phyloP scores from a whole-genome alignment of 177 flowering plant genomes.

The Telopea speciosissima region DNA sequence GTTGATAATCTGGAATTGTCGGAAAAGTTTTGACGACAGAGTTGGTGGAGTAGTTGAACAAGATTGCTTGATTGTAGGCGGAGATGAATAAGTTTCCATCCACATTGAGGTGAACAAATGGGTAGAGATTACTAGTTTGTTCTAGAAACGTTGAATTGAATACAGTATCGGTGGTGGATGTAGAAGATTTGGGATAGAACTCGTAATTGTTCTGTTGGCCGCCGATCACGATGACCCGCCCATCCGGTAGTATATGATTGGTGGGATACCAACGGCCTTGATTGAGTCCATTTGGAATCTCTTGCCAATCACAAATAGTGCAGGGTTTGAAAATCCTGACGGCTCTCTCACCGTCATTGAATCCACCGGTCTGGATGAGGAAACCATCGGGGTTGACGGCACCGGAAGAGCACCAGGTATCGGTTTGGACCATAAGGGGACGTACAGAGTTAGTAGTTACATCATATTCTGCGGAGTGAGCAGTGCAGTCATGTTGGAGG shows the following conservation, averaged over 20 bases:
- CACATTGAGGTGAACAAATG: conserved; percentile 48
- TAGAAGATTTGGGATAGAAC: conserved; percentile 47
- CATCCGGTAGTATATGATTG: conserved; percentile 59
- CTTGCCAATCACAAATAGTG: conserved; percentile 55
- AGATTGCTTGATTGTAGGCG: conserved; percentile 26
- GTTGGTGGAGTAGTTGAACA: conserved; percentile 40
- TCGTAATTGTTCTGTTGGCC: conserved; percentile 64
- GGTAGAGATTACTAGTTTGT: conserved; percentile 26
- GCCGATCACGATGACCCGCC: conserved; percentile 48
- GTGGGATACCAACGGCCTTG: conserved; percentile 62
- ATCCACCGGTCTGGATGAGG: no score
- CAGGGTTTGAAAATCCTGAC: conserved; percentile 31
- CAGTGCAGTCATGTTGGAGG: conserved; percentile 50
- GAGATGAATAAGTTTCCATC: conserved; percentile 33
- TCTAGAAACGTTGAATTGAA: conserved; percentile 35
- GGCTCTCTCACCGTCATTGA: no score
- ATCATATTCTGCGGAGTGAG: conserved; percentile 28
- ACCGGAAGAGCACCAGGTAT: conserved; percentile 78
- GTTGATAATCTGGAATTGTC: conserved; percentile 52
- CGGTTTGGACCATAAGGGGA: conserved; percentile 56
- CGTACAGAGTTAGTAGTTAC: conserved; percentile 42
- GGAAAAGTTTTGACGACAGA: conserved; percentile 44
- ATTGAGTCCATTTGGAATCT: conserved; percentile 24
- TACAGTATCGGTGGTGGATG: neutral
- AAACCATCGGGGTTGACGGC: conserved; percentile 40